Evolutionary conservation across 2,329 filamentous ascomycete species (phyloP).

Genomic region (Acephala macrosclerotiorum): DNA sequence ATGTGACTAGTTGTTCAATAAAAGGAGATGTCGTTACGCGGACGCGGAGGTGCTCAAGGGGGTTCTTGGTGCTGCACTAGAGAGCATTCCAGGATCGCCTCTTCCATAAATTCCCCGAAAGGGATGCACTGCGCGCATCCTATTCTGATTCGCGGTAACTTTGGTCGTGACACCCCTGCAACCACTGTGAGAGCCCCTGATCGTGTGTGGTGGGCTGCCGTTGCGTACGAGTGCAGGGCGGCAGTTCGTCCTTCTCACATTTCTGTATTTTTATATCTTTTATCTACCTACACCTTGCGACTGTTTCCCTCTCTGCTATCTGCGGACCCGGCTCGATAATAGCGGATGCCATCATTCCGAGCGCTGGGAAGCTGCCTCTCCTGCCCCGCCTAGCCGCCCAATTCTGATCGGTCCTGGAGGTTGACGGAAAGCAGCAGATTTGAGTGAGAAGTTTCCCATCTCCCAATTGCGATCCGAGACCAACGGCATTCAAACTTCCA

Average conservation of each 20-base stretch:
- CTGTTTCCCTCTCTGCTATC: not conserved
- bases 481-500: not conserved
- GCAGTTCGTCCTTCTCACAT: constrained; percentile 1
- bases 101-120: constrained; percentile 4
- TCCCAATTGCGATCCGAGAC: constrained; percentile 13
- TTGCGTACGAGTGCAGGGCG: not conserved
- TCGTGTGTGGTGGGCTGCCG: not conserved
- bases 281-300: not conserved
- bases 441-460: not conserved
- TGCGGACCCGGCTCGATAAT: not conserved
- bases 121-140: too few species aligned
- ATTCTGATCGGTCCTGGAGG: not conserved
- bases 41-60: not conserved
- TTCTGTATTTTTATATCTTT: constrained; percentile 8
- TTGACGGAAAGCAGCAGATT: constrained; percentile 10
- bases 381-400: constrained; percentile 12
- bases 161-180: too few species aligned
- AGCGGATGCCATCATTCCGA: not conserved
- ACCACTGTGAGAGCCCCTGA: not conserved
- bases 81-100: not conserved
- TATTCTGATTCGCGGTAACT: not conserved
- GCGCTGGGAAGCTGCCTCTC: not conserved
- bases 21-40: not conserved
- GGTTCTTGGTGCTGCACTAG: not conserved
- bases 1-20: not conserved